Base-by-base conservation (phyloP, 1,284 basidiomycete genomes). In the Heterobasidion irregulare region DNA sequence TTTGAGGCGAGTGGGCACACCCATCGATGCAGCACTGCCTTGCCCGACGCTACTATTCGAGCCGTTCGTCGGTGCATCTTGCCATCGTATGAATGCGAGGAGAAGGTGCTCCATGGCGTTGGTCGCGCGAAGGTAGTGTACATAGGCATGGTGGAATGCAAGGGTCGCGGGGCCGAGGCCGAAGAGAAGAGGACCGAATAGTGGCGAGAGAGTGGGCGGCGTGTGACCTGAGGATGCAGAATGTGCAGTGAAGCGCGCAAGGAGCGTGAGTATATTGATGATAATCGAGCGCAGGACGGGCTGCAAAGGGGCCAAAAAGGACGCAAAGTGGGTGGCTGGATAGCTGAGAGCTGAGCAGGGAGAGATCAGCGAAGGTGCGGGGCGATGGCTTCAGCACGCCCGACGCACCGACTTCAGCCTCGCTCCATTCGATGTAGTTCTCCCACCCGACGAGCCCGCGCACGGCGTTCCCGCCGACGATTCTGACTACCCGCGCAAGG, bases 61-160 rank as follows among this genome's bases (percentile, higher is more conserved):
- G 13, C 58, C 61, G 57, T 69, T 67, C 38, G 68, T 64, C 46
- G 72, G 70, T 2, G 77, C 76, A 58, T 89, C 82, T 60, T 91
- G 84, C 73, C 83, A 86, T 16, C 94, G 83, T 56, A 96, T 86
- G 67, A 86, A 94, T 0, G 91, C 78, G 15, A 96, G 79, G 10
- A 96, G 73, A 52, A 97, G 74, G 62, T 97, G 94, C 66, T 97
- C 94, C 55, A 89, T 89, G 0, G 94, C 93, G 44, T 85, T 83
- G 1, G 88, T 85, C 15, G 89, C 77, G 51, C 86, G 84, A 47
- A 94, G 82, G 66, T 93, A 96, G 63, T 85, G 80, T 15, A 81
- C 69, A 67, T 96, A 95, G 2, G 89, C 82, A 62, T 82, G 79
- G 56, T 88, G 84, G 70, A 92, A 92, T 1, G 86, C 76, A 53